These are phyloP conservation scores for Crithidia mellificae DNA, from an alignment of 208 protist genomes.

Conservation along the genomic window DNA sequence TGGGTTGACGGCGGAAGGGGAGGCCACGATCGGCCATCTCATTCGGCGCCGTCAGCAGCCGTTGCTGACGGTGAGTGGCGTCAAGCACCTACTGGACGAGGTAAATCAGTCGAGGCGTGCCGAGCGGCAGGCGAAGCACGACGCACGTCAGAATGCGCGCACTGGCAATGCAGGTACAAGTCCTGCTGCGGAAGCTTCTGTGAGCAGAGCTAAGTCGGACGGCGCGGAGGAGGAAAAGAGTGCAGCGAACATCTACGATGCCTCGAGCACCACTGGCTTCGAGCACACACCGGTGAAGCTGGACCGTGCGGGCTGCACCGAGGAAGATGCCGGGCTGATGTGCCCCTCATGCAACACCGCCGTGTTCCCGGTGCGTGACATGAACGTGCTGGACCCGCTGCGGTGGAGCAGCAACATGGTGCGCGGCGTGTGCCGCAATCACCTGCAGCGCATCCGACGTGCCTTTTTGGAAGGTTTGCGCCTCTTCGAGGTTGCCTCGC, in stretches of 20 bases:
- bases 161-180: slow-evolving; percentile 4
- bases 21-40: slow-evolving; percentile 56
- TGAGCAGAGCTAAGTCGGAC: too few species aligned
- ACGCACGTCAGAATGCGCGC: neutral
- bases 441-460: slow-evolving; percentile 74
- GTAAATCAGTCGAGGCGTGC: slow-evolving; percentile 43
- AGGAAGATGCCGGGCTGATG: slow-evolving; percentile 43
- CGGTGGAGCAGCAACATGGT: slow-evolving; percentile 90
- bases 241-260: neutral
- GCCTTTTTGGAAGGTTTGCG: slow-evolving; percentile 72
- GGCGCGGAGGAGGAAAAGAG: neutral
- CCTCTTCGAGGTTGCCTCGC: slow-evolving; percentile 47
- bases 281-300: slow-evolving; percentile 25
- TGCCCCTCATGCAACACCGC: slow-evolving; percentile 68
- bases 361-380: slow-evolving; percentile 77
- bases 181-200: neutral
- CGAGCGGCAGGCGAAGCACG: slow-evolving; percentile 36
- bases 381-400: slow-evolving; percentile 93
- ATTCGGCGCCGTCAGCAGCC: slow-evolving; percentile 63
- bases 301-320: slow-evolving; percentile 35
- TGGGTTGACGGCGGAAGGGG: slow-evolving; percentile 70
- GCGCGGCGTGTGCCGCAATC: slow-evolving; percentile 83
- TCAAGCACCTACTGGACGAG: slow-evolving; percentile 70
- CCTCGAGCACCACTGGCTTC: neutral
- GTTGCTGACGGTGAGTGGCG: slow-evolving; percentile 72